phyloP scores from a whole-genome alignment of 352 stramenopile species.

The Phytopythium montanum region DNA sequence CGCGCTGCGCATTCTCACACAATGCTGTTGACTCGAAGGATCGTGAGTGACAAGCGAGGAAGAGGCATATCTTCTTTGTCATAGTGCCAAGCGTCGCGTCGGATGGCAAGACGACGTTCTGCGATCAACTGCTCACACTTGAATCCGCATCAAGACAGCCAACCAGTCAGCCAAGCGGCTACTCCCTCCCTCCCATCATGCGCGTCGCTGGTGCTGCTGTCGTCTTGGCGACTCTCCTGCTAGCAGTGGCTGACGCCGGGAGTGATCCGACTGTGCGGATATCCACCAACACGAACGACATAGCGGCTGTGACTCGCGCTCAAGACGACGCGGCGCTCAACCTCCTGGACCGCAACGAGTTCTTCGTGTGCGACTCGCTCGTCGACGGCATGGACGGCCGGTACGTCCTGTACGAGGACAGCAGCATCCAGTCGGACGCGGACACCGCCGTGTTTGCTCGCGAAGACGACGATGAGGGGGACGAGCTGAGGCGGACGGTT shows the following conservation, averaged over 20 bases:
- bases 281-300: neutral
- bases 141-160: neutral
- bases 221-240: neutral
- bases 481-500: neutral
- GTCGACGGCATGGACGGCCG: constrained; percentile 49
- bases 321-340: constrained; percentile 7
- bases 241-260: neutral
- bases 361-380: constrained; percentile 53
- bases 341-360: constrained; percentile 25
- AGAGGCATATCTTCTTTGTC: neutral
- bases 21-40: neutral
- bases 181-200: neutral
- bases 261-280: neutral
- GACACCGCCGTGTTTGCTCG: constrained; percentile 41
- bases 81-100: neutral
- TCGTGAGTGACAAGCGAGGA: neutral
- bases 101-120: neutral
- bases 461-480: constrained; percentile 31
- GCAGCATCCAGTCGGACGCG: constrained; percentile 24
- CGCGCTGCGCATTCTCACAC: neutral
- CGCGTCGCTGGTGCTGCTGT: neutral
- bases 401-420: constrained; percentile 33
- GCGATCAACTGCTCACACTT: neutral
- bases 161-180: neutral
- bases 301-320: neutral